Conservation (phyloP, 805 yeast genomes). For the Saccharomyces jurei region DNA sequence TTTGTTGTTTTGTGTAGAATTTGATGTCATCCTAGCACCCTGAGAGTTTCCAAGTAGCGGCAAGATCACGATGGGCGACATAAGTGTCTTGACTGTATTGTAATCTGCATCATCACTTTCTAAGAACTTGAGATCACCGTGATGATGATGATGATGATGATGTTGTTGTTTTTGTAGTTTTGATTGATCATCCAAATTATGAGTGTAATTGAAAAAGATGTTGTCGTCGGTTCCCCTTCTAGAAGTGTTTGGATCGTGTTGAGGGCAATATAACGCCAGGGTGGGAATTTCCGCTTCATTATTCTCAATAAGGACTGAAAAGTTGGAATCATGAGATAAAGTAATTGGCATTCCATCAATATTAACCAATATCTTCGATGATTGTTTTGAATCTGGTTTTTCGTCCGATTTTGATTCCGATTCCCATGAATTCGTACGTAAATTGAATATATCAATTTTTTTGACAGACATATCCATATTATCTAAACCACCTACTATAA, state of each 20-base stretch:
- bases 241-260: slow-evolving; percentile 11
- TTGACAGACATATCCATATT: slow-evolving; percentile 23
- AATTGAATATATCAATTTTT: slow-evolving; percentile 23
- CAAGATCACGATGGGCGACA: slow-evolving; percentile 28
- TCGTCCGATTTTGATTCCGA: slow-evolving; percentile 2
- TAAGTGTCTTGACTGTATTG: slow-evolving; percentile 1
- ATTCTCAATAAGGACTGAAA: slow-evolving; percentile 21
- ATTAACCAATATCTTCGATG: slow-evolving; percentile 6
- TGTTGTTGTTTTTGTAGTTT: not conserved
- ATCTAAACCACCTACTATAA: slow-evolving; percentile 28
- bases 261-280: slow-evolving; percentile 15
- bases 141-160: not conserved
- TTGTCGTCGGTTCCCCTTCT: not conserved
- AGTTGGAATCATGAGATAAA: slow-evolving; percentile 15
- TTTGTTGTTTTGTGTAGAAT: slow-evolving; percentile 13
- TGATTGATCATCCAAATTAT: not conserved
- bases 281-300: slow-evolving; percentile 25
- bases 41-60: slow-evolving; percentile 26
- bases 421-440: slow-evolving; percentile 26
- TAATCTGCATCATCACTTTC: slow-evolving; percentile 5
- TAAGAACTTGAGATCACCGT: not conserved
- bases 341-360: slow-evolving; percentile 14
- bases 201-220: not conserved
- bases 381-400: not conserved
- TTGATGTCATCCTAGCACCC: slow-evolving; percentile 27